Evolutionary conservation across 1,284 basidiomycete genomes (phyloP).

Genomic region (Pterulicium gracile): DNA sequence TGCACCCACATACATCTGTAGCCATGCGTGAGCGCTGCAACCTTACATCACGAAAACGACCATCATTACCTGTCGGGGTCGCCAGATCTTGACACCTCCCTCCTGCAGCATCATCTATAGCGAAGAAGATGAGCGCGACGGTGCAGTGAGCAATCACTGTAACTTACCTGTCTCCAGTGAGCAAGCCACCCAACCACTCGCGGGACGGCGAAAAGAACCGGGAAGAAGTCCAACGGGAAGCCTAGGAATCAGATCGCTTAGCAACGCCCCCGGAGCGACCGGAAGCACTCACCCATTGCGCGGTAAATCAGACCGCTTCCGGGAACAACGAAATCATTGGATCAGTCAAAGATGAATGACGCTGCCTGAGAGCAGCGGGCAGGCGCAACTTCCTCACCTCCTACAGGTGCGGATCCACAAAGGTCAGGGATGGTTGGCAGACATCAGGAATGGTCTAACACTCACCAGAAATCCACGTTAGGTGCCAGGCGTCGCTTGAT

Average conservation of each 20-base stretch:
- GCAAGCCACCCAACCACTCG: slow-evolving; percentile 85
- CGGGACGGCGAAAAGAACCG: slow-evolving; percentile 82
- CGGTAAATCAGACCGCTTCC: slow-evolving; percentile 75
- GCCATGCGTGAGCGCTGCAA: slow-evolving; percentile 1
- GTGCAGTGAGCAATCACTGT: not conserved
- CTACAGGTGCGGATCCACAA: slow-evolving; percentile 18
- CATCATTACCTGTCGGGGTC: slow-evolving; percentile 61
- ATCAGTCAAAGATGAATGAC: not conserved
- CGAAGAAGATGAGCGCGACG: not conserved
- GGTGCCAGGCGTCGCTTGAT: slow-evolving; percentile 65
- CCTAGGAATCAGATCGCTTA: slow-evolving; percentile 30
- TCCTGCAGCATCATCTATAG: slow-evolving; percentile 77
- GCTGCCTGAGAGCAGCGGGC: not conserved
- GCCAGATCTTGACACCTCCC: slow-evolving; percentile 85
- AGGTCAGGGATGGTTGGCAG: slow-evolving; percentile 6
- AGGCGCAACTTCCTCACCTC: slow-evolving; percentile 30
- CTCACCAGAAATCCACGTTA: slow-evolving; percentile 78
- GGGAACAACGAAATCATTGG: slow-evolving; percentile 9
- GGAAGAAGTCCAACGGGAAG: slow-evolving; percentile 86
- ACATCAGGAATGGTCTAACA: slow-evolving; percentile 9
- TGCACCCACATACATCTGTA: slow-evolving; percentile 66
- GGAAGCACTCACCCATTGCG: slow-evolving; percentile 58
- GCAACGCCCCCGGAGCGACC: slow-evolving; percentile 6
- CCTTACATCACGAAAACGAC: slow-evolving; percentile 3
- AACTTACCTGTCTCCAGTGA: slow-evolving; percentile 67